A percentile compares a stretch with the other conserved stretches of the same genome.
These are phyloP conservation scores for Leishmania major DNA, from an alignment of 208 protist genomes.

Conservation along the genomic window DNA sequence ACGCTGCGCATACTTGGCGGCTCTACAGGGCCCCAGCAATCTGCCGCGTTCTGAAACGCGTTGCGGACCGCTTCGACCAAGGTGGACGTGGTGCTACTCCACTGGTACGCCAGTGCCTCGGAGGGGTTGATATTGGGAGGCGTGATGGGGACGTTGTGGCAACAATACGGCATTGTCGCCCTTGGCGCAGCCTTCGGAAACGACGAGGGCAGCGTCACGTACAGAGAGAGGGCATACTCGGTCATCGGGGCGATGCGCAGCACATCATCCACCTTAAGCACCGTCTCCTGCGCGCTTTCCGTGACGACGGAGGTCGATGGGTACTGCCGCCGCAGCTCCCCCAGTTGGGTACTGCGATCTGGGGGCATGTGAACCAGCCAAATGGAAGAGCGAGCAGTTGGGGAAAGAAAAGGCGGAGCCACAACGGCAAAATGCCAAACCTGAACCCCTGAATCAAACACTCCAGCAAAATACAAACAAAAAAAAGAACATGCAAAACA, in stretches of 20 bases:
- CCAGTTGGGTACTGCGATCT: slow-evolving; percentile 42
- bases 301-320: slow-evolving; percentile 43
- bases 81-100: slow-evolving; percentile 53
- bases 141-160: slow-evolving; percentile 58
- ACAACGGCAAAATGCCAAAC: not conserved
- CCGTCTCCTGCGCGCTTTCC: slow-evolving; percentile 42
- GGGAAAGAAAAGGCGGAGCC: not conserved
- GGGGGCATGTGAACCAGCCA: slow-evolving; percentile 6
- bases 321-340: slow-evolving; percentile 47
- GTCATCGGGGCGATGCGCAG: slow-evolving; percentile 40
- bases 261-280: slow-evolving; percentile 69
- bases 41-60: slow-evolving; percentile 65
- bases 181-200: slow-evolving; percentile 56
- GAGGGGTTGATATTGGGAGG: slow-evolving; percentile 45
- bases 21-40: slow-evolving; percentile 68
- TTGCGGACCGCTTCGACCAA: slow-evolving; percentile 73
- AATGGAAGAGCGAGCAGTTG: not conserved
- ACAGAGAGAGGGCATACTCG: slow-evolving; percentile 65
- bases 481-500: no score
- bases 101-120: slow-evolving; percentile 38
- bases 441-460: no score
- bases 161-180: slow-evolving; percentile 66
- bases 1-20: slow-evolving; percentile 67
- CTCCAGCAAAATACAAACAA: no score
- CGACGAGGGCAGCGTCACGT: slow-evolving; percentile 46